These are phyloP conservation scores for Colletotrichum eremochloae DNA, from an alignment of 2,329 filamentous ascomycete genomes.

Conservation along the genomic window DNA sequence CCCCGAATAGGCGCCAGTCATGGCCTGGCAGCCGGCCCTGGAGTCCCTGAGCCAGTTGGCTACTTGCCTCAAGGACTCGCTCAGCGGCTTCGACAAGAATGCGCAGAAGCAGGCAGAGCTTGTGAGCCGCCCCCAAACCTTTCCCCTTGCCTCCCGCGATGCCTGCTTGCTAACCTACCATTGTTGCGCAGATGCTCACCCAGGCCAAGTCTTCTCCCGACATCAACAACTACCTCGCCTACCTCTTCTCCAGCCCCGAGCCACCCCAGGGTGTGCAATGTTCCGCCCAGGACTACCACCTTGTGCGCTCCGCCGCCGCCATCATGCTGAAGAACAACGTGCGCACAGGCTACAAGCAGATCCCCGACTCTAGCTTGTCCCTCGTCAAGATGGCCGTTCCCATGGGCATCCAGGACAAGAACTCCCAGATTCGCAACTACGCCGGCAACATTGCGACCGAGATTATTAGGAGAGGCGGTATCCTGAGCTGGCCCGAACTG, in stretches of 20 bases:
- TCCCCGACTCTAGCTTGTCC: slow-evolving; percentile 78
- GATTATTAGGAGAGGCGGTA: slow-evolving; percentile 84
- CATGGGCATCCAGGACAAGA: slow-evolving; percentile 83
- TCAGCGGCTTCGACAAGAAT: slow-evolving; percentile 84
- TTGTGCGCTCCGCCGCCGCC: slow-evolving; percentile 87
- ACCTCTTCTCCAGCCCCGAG: slow-evolving; percentile 82
- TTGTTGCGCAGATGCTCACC: slow-evolving; percentile 80
- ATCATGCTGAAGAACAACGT: slow-evolving; percentile 98
- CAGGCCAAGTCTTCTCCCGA: slow-evolving; percentile 91
- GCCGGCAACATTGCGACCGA: slow-evolving; percentile 96
- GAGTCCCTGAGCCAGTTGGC: slow-evolving; percentile 92
- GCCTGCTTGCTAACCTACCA: slow-evolving; percentile 46
- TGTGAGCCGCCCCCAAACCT: slow-evolving; percentile 64
- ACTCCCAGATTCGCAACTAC: slow-evolving; percentile 86
- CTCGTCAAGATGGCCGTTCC: slow-evolving; percentile 87
- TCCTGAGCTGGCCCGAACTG: slow-evolving; percentile 92
- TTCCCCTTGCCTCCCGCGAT: slow-evolving; percentile 28
- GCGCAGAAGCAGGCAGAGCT: slow-evolving; percentile 91
- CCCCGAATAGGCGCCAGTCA: slow-evolving; percentile 57
- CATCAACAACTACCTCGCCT: slow-evolving; percentile 97
- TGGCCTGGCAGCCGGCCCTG: slow-evolving; percentile 93
- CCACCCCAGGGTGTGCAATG: slow-evolving; percentile 72
- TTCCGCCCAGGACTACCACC: slow-evolving; percentile 73
- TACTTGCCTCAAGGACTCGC: slow-evolving; percentile 89
- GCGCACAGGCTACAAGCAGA: slow-evolving; percentile 78